Evolutionary conservation across 352 stramenopile genomes (phyloP), one percentile per base, ranked within the genome.

Genomic region (Globisporangium carolinianum): DNA sequence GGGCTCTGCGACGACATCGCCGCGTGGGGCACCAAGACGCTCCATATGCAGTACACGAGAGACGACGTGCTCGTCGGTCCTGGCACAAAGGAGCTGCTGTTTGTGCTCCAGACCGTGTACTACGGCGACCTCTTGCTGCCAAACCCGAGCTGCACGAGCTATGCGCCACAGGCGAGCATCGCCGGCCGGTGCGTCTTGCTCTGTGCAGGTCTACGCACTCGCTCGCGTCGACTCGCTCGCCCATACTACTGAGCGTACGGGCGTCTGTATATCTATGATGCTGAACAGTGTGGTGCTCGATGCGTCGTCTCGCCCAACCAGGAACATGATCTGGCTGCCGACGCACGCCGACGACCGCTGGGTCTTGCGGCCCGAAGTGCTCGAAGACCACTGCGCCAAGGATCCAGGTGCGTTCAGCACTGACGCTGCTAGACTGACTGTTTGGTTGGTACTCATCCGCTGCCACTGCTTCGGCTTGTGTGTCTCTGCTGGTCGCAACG

Each of bases 21-120:
- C 8, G 62, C 68, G 0, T 94, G 83, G 82, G 84, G 75, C 0
- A 70, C 79, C 0, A 60, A 75, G 55, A 69, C 67, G 12, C 57
- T 94, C 12, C 67, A 85, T 41, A 57, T 91, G 6, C 60, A 76
- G 0, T 93, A 87, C 69, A 80, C 76, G 5, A 67, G 70, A 18
- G 82, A 95, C 47, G 83, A 94, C 59, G 81, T 95, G 17, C 72
- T 95, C 35, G 77, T 95, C 4, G 86, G 86, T 5, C 86, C 86
- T n/a, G 86, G 86, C n/a, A 94, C 83, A 0, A 95, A 95, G 56
- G 86, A 95, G 60, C 67, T 95, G 10, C 63, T 95, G 4, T 95
- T 93, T 51, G 82, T 95, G n/a, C 68, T 95, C 18, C 86, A 95
- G 63, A 94, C 81, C 0, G 83, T 94, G 38, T 94, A 94, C 52